Base-by-base conservation (phyloP, 768 basidiomycete species). In the Kockovaella imperatae region DNA sequence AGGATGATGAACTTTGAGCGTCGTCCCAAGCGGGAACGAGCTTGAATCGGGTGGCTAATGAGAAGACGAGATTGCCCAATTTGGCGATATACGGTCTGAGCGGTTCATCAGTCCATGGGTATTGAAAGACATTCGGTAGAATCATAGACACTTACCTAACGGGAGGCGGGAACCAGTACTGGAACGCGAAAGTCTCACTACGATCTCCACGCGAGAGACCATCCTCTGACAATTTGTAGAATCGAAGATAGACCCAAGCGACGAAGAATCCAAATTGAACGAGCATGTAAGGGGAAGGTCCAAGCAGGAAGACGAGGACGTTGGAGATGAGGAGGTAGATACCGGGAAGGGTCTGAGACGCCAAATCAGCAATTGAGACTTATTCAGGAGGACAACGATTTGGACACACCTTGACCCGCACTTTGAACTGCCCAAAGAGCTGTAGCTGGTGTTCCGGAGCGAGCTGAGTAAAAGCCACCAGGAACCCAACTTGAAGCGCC, bases 221-320 rank as follows among this genome's bases (percentile, higher is more conserved):
- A 3, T 69, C 69, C 42, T 78, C 74, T 62, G 84, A 85, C 69
- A 84, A 83, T 74, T 97, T 97, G 77, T 96, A 89, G 76, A 99
- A 97, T 30, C 95, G 82, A 28, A 99, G 79, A 73, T 95, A 99
- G 45, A 87, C 77, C 86, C 89, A 99, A 26, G 85, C 79, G 6
- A 90, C 86, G 48, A 95, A 84, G 89, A 93, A 99, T n/a, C 93
- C 95, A 69, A 96, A 99, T 67, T 99, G 95, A 55, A 97, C 90
- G 39, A 67, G 60, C 34, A 70, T 69, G 50, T 62, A 68, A 1
- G 71, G 71, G 17, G 60, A 64, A 18, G 60, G 47, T 14, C 62
- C 64, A 21, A 69, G 52, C 11, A 69, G 35, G 39, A 70, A 28
- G 42, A 63, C 57, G 18, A 70, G 53, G 23, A 95, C 78, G 51